Conservation (phyloP, 345 rosid species). For the Excoecaria agallocha region DNA sequence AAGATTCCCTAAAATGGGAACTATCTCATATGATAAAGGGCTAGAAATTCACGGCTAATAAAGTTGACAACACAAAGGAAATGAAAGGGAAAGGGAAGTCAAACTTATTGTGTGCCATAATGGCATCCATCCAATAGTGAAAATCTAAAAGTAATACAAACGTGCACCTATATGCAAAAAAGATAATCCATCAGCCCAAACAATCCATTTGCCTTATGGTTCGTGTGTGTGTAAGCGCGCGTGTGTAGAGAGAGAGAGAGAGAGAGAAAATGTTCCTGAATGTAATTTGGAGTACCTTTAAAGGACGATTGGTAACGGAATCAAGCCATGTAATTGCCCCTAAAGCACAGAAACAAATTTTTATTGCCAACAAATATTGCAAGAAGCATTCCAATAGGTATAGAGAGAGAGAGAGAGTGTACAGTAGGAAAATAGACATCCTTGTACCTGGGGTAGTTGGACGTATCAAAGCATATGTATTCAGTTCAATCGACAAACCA, state of each 20-base stretch:
- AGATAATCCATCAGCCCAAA: too few species aligned
- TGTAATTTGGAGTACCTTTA: conserved; percentile 53
- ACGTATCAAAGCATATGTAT: conserved; percentile 82
- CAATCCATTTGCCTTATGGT: too few species aligned
- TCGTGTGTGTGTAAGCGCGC: too few species aligned
- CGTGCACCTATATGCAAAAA: too few species aligned
- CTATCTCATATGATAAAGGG: too few species aligned
- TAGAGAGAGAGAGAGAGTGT: not conserved
- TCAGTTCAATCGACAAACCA: conserved; percentile 72
- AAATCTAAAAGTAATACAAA: too few species aligned
- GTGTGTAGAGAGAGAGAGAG: not conserved
- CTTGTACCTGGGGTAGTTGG: conserved; percentile 66
- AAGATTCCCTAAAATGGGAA: too few species aligned
- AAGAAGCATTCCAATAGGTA: not conserved
- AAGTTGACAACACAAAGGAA: too few species aligned
- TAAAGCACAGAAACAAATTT: conserved; percentile 20
- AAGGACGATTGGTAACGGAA: conserved; percentile 82
- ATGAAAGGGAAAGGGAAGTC: too few species aligned
- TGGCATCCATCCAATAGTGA: too few species aligned
- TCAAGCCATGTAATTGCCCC: conserved; percentile 88
- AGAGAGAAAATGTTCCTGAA: not conserved
- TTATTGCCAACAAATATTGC: not conserved
- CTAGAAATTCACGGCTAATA: too few species aligned
- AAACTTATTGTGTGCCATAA: too few species aligned
- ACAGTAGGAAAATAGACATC: not conserved